Percentiles rank a stretch among this genome's conserved stretches.
phyloP scores from a whole-genome alignment of 2,329 filamentous ascomycete species.

The Aureobasidium sp. region DNA sequence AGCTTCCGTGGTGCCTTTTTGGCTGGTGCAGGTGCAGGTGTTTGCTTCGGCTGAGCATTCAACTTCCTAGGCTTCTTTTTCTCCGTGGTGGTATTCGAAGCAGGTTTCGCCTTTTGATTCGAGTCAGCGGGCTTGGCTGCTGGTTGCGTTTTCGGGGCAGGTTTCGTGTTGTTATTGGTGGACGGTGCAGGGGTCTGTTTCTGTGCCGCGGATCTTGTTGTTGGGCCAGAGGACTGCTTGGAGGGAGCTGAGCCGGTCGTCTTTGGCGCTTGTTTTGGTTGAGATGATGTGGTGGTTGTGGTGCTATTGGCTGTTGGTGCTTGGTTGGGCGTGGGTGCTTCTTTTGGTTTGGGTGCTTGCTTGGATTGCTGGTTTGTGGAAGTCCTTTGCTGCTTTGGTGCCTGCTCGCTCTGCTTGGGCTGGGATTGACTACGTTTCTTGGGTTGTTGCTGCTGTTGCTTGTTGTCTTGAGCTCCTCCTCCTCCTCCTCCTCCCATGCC shows the following conservation, averaged over 20 bases:
- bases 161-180: neutral
- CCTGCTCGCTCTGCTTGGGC: conserved; percentile 17
- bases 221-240: neutral
- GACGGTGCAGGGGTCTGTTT: neutral
- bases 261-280: conserved; percentile 18
- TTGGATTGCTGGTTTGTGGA: neutral
- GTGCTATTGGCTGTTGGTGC: neutral
- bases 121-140: conserved; percentile 17
- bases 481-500: conserved; percentile 21
- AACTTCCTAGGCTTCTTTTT: conserved; percentile 27
- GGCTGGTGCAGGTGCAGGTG: conserved; percentile 5
- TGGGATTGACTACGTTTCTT: conserved; percentile 14
- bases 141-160: conserved; percentile 16
- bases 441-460: conserved; percentile 15
- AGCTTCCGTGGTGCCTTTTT: conserved; percentile 26
- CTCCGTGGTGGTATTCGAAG: conserved; percentile 16
- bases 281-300: too few species aligned
- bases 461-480: neutral
- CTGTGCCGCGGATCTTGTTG: neutral
- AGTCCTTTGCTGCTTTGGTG: conserved; percentile 13
- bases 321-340: neutral
- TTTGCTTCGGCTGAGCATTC: conserved; percentile 5
- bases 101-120: conserved; percentile 14
- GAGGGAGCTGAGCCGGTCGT: neutral
- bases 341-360: conserved; percentile 3